Conservation (phyloP, 768 basidiomycete genomes). For the Glaciozyma antarctica region DNA sequence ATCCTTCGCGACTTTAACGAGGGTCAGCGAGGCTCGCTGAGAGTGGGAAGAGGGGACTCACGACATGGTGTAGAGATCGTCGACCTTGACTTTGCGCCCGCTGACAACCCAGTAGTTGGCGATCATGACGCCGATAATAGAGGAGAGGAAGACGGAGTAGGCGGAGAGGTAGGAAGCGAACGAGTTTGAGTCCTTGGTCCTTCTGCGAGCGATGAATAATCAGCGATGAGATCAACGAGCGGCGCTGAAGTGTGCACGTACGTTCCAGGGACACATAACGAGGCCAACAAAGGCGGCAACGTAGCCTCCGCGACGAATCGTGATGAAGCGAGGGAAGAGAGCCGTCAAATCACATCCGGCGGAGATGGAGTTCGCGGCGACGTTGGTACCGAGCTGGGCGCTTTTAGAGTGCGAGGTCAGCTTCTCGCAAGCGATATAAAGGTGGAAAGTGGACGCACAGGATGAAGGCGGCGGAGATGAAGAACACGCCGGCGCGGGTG, state of each 20-base stretch:
- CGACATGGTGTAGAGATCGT: slow-evolving; percentile 58
- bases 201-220: no score
- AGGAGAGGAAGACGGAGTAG: slow-evolving; percentile 70
- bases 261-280: slow-evolving; percentile 57
- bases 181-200: slow-evolving; percentile 4
- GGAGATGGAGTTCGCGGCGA: slow-evolving; percentile 67
- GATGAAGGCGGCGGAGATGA: slow-evolving; percentile 68
- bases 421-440: background rate
- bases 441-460: slow-evolving; percentile 48
- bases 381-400: slow-evolving; percentile 51
- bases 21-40: background rate
- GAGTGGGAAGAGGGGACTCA: slow-evolving; percentile 38
- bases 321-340: slow-evolving; percentile 66
- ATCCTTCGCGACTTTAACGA: background rate
- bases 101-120: slow-evolving; percentile 69
- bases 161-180: slow-evolving; percentile 57
- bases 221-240: no score
- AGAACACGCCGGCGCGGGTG: slow-evolving; percentile 49
- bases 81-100: slow-evolving; percentile 59
- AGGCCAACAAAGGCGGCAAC: slow-evolving; percentile 68
- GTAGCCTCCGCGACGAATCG: slow-evolving; percentile 76
- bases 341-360: slow-evolving; percentile 77
- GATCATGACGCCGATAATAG: slow-evolving; percentile 54
- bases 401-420: background rate
- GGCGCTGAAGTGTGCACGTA: no score